These are phyloP conservation scores for Pleurotus djamor DNA, from an alignment of 768 basidiomycete species.

Conservation along the genomic window DNA sequence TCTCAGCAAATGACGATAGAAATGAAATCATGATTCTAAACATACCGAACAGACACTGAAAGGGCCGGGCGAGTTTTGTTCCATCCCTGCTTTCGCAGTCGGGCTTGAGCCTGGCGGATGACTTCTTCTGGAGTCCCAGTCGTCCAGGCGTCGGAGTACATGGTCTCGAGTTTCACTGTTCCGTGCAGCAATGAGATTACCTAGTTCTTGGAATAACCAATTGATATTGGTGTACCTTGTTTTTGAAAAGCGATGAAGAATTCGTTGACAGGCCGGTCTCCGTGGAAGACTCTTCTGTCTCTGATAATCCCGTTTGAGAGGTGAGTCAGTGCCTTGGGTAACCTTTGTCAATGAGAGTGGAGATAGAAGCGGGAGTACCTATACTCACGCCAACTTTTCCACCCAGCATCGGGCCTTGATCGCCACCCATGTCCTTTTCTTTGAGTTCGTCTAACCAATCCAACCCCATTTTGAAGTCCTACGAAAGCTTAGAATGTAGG, in stretches of 20 bases:
- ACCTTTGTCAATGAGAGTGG: too few relatives aligned
- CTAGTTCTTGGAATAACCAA: too few relatives aligned
- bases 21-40: not conserved
- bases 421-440: not conserved
- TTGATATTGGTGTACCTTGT: not conserved
- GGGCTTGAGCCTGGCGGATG: not conserved
- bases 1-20: not conserved
- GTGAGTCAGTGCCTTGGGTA: conserved; percentile 17
- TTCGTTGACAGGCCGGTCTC: not conserved
- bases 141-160: not conserved
- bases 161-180: not conserved
- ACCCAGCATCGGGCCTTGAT: not conserved
- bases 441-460: not conserved
- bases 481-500: not conserved
- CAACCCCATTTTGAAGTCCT: conserved; percentile 15
- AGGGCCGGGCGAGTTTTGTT: conserved; percentile 1
- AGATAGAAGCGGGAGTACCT: too few relatives aligned
- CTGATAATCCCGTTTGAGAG: conserved; percentile 36
- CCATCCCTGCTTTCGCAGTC: not conserved
- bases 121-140: not conserved
- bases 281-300: conserved; percentile 17
- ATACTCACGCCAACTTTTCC: not conserved
- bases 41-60: not conserved
- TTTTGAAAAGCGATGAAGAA: not conserved
- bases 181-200: not conserved